Conservation (phyloP, 768 basidiomycete genomes). For the Tephrocybe sp. region DNA sequence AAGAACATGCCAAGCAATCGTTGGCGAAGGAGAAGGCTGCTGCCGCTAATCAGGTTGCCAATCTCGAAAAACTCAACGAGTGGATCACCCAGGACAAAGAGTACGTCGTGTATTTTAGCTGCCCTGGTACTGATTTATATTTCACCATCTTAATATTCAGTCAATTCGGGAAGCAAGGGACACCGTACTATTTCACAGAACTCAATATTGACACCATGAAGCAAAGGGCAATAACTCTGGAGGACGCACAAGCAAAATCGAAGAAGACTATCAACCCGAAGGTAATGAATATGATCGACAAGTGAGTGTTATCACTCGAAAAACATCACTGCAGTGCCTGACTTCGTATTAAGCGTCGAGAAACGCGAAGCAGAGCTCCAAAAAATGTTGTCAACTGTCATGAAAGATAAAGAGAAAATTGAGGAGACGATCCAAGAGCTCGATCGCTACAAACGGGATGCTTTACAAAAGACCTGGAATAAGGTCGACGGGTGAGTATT, state of each 20-base stretch:
- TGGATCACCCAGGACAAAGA: conserved; percentile 90
- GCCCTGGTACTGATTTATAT: background rate
- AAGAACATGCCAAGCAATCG: conserved; percentile 66
- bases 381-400: conserved; percentile 84
- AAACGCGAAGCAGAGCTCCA: conserved; percentile 85
- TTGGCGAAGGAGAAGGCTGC: conserved; percentile 63
- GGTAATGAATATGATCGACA: conserved; percentile 94
- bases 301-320: conserved; percentile 43
- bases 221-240: conserved; percentile 70
- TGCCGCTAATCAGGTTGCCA: conserved; percentile 48
- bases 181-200: conserved; percentile 76
- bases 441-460: conserved; percentile 91
- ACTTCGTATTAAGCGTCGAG: conserved; percentile 64
- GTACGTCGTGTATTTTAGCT: conserved; percentile 44
- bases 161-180: conserved; percentile 78
- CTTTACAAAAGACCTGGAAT: conserved; percentile 92
- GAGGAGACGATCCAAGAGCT: conserved; percentile 91
- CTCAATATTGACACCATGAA: conserved; percentile 59
- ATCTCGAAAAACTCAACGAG: conserved; percentile 76
- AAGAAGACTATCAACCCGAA: conserved; percentile 96
- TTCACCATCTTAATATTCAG: conserved; percentile 35
- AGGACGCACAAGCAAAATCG: conserved; percentile 76
- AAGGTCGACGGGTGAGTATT: conserved; percentile 85
- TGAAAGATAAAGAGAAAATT: conserved; percentile 93
- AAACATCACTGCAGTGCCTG: background rate